phyloP scores from a whole-genome alignment of 202 grass and related monocot species.

The Sporobolus alterniflorus region DNA sequence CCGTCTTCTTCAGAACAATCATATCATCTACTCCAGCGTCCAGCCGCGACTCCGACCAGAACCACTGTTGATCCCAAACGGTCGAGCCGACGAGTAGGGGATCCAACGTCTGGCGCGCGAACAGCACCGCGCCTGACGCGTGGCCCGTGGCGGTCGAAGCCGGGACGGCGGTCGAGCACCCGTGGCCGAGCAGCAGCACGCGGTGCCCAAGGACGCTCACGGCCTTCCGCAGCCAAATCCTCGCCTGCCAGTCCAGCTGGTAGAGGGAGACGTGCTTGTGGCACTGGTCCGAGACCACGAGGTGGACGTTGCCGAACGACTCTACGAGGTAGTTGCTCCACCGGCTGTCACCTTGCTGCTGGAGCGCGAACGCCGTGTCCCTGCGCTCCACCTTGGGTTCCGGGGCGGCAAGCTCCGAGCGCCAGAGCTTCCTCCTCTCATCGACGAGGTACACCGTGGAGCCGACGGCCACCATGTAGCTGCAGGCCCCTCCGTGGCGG shows the following conservation, averaged over 20 bases:
- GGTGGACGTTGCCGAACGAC: constrained; percentile 43
- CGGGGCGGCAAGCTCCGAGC: constrained; percentile 25
- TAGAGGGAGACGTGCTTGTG: constrained; percentile 31
- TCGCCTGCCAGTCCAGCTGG: constrained; percentile 37
- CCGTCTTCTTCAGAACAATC: constrained; percentile 41
- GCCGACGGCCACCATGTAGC: constrained; percentile 38
- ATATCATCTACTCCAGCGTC: neutral
- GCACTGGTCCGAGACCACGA: constrained; percentile 49
- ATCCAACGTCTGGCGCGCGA: constrained; percentile 36
- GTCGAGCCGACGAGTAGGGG: neutral
- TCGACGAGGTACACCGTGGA: constrained; percentile 42
- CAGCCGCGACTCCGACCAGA: constrained; percentile 46
- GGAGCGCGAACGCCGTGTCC: constrained; percentile 40
- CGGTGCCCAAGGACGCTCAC: neutral
- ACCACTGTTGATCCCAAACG: constrained; percentile 7
- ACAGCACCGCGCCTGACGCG: constrained; percentile 28
- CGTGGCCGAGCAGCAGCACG: constrained; percentile 50
- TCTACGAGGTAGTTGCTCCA: constrained; percentile 40
- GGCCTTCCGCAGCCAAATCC: neutral
- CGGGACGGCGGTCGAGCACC: constrained; percentile 50
- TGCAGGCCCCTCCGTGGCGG: constrained; percentile 37
- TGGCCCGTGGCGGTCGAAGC: constrained; percentile 15
- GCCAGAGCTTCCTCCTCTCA: constrained; percentile 48
- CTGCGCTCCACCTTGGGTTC: constrained; percentile 43
- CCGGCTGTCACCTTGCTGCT: neutral